phyloP scores from a whole-genome alignment of 2,329 filamentous ascomycete species.

The Nemania bipapillata region DNA sequence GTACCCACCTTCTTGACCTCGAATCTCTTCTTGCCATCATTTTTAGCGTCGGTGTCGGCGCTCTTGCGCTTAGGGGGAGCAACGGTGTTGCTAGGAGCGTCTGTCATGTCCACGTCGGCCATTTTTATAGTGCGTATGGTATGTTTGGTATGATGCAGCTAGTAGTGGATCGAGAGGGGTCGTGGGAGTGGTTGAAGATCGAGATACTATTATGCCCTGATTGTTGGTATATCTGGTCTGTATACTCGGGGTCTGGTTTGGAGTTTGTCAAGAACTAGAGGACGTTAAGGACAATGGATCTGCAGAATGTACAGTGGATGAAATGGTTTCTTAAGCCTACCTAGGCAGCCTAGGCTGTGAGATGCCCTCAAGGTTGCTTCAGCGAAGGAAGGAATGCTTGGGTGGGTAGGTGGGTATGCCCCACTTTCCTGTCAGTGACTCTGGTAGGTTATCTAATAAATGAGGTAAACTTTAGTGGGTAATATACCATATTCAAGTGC shows the following conservation, averaged over 20 bases:
- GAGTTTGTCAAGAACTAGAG: background rate
- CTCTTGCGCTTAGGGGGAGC: slow-evolving; percentile 63
- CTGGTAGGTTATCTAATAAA: too few relatives aligned
- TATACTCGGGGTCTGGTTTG: background rate
- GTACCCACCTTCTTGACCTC: slow-evolving; percentile 93
- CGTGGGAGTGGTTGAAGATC: background rate
- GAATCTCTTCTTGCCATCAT: slow-evolving; percentile 89
- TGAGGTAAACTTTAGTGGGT: too few relatives aligned
- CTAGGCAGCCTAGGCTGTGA: slow-evolving; percentile 6
- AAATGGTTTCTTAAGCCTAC: background rate
- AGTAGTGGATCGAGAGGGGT: background rate
- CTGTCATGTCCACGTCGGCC: slow-evolving; percentile 97
- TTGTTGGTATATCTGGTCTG: slow-evolving; percentile 15
- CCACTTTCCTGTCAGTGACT: too few relatives aligned
- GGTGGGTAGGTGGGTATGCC: too few relatives aligned
- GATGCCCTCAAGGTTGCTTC: slow-evolving; percentile 23
- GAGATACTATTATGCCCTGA: slow-evolving; percentile 2
- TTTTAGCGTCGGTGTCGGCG: slow-evolving; percentile 61
- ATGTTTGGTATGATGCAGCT: background rate
- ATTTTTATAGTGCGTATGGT: slow-evolving; percentile 60
- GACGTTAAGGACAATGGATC: background rate
- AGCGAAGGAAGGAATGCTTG: background rate
- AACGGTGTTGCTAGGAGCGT: slow-evolving; percentile 71
- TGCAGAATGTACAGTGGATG: background rate
- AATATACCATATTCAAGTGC: too few relatives aligned